These are phyloP conservation scores for Candida endomychidarum DNA, from an alignment of 805 yeast species.

Conservation along the genomic window DNA sequence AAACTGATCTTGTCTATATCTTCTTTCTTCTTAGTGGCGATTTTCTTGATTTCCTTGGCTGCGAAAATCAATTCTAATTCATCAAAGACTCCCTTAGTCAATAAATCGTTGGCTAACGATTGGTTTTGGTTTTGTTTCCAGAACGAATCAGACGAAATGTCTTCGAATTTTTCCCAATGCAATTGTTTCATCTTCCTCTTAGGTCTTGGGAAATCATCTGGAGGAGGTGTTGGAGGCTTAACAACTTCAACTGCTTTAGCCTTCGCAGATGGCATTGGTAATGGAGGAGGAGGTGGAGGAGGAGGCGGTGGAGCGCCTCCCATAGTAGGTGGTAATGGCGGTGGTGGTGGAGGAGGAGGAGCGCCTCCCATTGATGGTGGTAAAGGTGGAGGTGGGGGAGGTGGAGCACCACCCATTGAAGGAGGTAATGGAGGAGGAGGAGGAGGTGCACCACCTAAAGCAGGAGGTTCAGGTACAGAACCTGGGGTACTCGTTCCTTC, in stretches of 20 bases:
- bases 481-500: constrained; percentile 27
- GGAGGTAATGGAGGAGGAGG: constrained; percentile 21
- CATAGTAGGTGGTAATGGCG: constrained; percentile 26
- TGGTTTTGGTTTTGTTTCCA: constrained; percentile 56
- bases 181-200: constrained; percentile 68
- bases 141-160: constrained; percentile 51
- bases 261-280: constrained; percentile 28
- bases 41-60: constrained; percentile 50
- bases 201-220: constrained; percentile 55
- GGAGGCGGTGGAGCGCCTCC: constrained; percentile 11
- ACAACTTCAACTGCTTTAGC: constrained; percentile 19
- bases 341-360: constrained; percentile 24
- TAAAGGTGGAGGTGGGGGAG: constrained; percentile 20
- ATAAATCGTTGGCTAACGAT: constrained; percentile 47
- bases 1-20: constrained; percentile 52
- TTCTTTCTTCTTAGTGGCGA: constrained; percentile 42
- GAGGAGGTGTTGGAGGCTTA: constrained; percentile 20
- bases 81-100: constrained; percentile 60
- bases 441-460: constrained; percentile 13
- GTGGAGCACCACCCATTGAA: constrained; percentile 14
- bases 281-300: constrained; percentile 28
- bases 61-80: constrained; percentile 63
- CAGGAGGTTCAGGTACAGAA: constrained; percentile 16
- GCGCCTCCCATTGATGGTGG: constrained; percentile 16
- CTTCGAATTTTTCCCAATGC: constrained; percentile 77